Evolutionary conservation across 495 filamentous ascomycete genomes (phyloP).

Genomic region (Podospora comata): DNA sequence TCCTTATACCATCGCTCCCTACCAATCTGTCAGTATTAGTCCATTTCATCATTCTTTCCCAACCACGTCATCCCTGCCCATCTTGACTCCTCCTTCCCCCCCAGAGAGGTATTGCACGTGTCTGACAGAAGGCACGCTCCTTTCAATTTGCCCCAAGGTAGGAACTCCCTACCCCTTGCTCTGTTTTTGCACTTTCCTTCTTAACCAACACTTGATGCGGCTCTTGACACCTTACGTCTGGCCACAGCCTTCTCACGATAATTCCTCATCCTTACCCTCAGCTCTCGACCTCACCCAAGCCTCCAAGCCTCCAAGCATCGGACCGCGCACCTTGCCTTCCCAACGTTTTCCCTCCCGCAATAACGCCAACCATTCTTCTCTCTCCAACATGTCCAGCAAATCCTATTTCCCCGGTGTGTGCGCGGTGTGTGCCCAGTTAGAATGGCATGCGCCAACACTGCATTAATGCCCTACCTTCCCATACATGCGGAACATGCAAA

Average conservation of each 20-base stretch:
- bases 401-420: background rate
- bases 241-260: background rate
- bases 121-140: too few relatives aligned
- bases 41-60: too few relatives aligned
- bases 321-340: background rate
- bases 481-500: background rate
- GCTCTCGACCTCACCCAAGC: background rate
- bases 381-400: background rate
- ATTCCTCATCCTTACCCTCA: too few relatives aligned
- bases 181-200: too few relatives aligned
- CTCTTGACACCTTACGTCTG: background rate
- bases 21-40: too few relatives aligned
- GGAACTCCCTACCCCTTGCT: too few relatives aligned
- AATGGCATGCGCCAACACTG: background rate
- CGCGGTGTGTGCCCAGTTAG: too few relatives aligned
- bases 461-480: background rate
- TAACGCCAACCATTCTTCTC: background rate
- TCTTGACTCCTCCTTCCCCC: too few relatives aligned
- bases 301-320: background rate
- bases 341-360: background rate
- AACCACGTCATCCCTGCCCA: too few relatives aligned
- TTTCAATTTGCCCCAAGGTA: too few relatives aligned
- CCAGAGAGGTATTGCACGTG: too few relatives aligned
- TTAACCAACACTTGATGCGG: background rate
- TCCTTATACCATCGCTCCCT: too few relatives aligned